phyloP scores from a whole-genome alignment of 2,329 filamentous ascomycete genomes.

The Colletotrichum zoysiae region DNA sequence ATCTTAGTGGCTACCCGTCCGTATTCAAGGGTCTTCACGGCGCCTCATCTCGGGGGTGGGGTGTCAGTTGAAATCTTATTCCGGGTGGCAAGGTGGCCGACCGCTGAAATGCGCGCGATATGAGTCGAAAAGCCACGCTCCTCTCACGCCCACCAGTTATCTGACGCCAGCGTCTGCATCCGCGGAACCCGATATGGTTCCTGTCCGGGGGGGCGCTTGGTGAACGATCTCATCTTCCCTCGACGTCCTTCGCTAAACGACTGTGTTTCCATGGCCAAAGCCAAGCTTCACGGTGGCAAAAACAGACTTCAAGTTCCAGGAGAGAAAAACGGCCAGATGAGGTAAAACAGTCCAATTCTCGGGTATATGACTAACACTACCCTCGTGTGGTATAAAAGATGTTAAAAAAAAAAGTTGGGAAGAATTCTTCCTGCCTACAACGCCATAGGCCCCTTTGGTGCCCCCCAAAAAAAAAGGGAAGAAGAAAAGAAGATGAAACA shows the following conservation, averaged over 20 bases:
- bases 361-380: constrained; percentile 30
- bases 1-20: constrained; percentile 6
- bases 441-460: constrained; percentile 17
- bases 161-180: not conserved
- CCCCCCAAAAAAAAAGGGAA: not conserved
- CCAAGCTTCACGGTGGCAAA: not conserved
- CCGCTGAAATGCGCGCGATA: not conserved
- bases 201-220: not conserved
- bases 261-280: not conserved
- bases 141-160: not conserved
- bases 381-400: constrained; percentile 1
- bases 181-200: not conserved
- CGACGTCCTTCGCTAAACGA: constrained; percentile 23
- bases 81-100: constrained; percentile 15
- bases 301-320: constrained; percentile 3
- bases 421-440: constrained; percentile 5
- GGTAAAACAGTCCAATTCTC: constrained; percentile 14
- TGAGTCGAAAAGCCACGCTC: not conserved
- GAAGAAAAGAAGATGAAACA: not conserved
- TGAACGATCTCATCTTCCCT: not conserved
- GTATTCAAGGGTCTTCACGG: constrained; percentile 13
- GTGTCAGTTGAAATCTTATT: constrained; percentile 33
- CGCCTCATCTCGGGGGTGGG: constrained; percentile 35
- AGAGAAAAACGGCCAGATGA: not conserved
- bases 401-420: not conserved